Evolutionary conservation across 2,329 filamentous ascomycete species (phyloP), one percentile per base, ranked within the genome.

Genomic region (Curvularia verruculosa): DNA sequence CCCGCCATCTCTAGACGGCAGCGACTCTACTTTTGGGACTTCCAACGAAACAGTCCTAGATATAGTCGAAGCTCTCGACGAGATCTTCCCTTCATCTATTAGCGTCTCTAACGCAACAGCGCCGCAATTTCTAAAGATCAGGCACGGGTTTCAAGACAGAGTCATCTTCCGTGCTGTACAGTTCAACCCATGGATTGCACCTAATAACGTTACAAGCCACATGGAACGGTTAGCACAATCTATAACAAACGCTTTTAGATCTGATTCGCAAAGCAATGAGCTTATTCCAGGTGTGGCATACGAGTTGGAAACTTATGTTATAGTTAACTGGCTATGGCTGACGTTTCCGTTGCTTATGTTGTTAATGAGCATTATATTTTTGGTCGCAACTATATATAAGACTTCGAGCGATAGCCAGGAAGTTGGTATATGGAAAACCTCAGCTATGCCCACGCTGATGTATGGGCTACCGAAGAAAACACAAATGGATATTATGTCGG

Each of bases 281-380:
- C 49, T 51, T 3, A 56, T 66, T 0, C 19, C 28, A n/a, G 65
- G 63, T 13, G 19, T 12, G 3, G 53, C 53, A 3, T 41, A 19
- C 1, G 26, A 21, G 1, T 12, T 19, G 24, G 48, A 56, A 28
- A 60, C 52, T 0, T 63, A 51, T 12, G 47, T 66, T 2, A 29
- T 37, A 7, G 67, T 75, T 0, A 49, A 64, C 3, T 75, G 70
- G 71, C 59, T 15, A 3, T 75, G 72, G 71, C 58, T 75, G 5
- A 39, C 59, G 0, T 69, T 75, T 19, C 73, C 72, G 0, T 24
- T 69, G 15, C 51, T 45, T 0, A 49, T 75, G 6, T 50, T 72
- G 4, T 3, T 63, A 0, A 28, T 73, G 1, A 68, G 65, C 12
- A 41, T 69, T 0, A 13, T 58, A 0, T 74, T 71, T 21, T 37